Evolutionary conservation across 192 early-diverging fungal genomes (phyloP).

Genomic region (Umbelopsis vinacea): DNA sequence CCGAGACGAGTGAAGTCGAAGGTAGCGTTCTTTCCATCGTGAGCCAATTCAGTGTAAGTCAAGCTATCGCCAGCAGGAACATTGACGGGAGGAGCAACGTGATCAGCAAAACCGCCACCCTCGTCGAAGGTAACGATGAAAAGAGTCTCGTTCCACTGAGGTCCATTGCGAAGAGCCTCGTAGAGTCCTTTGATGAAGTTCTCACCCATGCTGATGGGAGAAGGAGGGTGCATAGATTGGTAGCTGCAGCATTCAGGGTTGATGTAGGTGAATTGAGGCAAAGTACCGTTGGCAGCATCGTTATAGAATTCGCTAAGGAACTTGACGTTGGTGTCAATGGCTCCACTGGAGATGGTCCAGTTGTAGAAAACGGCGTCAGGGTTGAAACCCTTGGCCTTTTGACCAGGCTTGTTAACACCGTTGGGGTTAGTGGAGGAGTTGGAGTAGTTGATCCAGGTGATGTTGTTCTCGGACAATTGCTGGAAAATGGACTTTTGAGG

Average conservation of each 20-base stretch:
- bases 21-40: slow-evolving; percentile 26
- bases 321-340: slow-evolving; percentile 17
- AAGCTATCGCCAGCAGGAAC: slow-evolving; percentile 49
- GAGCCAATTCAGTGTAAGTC: slow-evolving; percentile 29
- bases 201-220: slow-evolving; percentile 35
- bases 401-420: not conserved
- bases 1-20: slow-evolving; percentile 58
- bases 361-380: slow-evolving; percentile 34
- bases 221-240: slow-evolving; percentile 32
- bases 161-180: slow-evolving; percentile 48
- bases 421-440: slow-evolving; percentile 12
- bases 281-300: slow-evolving; percentile 30
- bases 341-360: slow-evolving; percentile 25
- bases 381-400: slow-evolving; percentile 27
- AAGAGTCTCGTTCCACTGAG: slow-evolving; percentile 52
- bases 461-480: slow-evolving; percentile 36
- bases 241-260: slow-evolving; percentile 42
- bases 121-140: slow-evolving; percentile 58
- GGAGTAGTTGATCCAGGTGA: slow-evolving; percentile 41
- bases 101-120: slow-evolving; percentile 53
- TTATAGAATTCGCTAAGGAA: slow-evolving; percentile 25
- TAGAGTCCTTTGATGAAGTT: slow-evolving; percentile 46
- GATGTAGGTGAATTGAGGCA: slow-evolving; percentile 40
- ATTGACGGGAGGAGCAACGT: slow-evolving; percentile 51
- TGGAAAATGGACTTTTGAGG: slow-evolving; percentile 42